phyloP scores from a whole-genome alignment of 2,329 filamentous ascomycete species.

The Talaromyces sp. region DNA sequence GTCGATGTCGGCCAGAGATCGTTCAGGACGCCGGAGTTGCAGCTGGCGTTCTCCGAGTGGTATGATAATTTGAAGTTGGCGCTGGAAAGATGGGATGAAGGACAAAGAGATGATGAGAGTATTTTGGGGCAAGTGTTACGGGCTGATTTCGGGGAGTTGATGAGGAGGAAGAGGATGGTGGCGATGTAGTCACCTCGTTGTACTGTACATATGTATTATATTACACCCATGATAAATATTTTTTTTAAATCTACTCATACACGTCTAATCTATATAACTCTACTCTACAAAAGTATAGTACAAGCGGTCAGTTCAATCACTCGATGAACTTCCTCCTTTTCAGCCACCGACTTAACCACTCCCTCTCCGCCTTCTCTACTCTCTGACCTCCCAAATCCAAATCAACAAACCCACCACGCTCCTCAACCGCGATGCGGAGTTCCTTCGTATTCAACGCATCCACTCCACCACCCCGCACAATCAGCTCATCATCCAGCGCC shows the following conservation, averaged over 20 bases:
- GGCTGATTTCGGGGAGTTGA: conserved; percentile 32
- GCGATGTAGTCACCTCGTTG: background rate
- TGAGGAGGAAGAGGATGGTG: conserved; percentile 20
- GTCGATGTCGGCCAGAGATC: conserved; percentile 56
- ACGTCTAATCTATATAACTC: background rate
- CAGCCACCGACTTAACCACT: conserved; percentile 39
- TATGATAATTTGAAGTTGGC: conserved; percentile 26
- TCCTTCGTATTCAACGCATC: conserved; percentile 60
- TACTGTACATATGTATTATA: conserved; percentile 4
- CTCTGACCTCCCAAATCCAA: background rate
- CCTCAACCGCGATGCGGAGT: conserved; percentile 66
- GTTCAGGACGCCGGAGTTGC: conserved; percentile 50
- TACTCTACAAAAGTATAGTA: conserved; percentile 1
- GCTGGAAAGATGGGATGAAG: conserved; percentile 27
- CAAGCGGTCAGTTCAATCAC: background rate
- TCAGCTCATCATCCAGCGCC: conserved; percentile 66
- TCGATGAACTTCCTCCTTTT: conserved; percentile 15
- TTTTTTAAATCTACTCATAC: background rate
- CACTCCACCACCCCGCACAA: conserved; percentile 62
- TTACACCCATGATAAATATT: background rate
- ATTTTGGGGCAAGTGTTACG: conserved; percentile 27
- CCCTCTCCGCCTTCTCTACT: conserved; percentile 31
- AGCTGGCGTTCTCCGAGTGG: conserved; percentile 39
- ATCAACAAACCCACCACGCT: conserved; percentile 54
- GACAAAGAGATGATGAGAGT: conserved; percentile 14